Conservation (phyloP, 768 basidiomycete species). For the Leccinum barrowsii region DNA sequence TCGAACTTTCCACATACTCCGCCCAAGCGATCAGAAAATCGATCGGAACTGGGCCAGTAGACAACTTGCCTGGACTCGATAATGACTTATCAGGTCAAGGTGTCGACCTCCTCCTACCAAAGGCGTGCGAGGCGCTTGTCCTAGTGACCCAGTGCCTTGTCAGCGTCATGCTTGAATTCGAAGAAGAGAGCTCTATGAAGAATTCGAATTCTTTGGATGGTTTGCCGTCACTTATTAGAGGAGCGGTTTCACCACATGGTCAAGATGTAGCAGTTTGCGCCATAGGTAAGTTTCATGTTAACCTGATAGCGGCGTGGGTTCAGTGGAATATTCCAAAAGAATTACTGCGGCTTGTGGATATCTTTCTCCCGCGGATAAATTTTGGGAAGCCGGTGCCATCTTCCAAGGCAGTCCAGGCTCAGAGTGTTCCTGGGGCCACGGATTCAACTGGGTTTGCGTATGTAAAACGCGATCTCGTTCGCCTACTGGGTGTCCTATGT, state of each 20-base stretch:
- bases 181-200: slow-evolving; percentile 30
- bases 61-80: slow-evolving; percentile 4
- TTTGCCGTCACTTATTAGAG: slow-evolving; percentile 42
- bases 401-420: slow-evolving; percentile 1
- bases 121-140: slow-evolving; percentile 77
- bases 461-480: slow-evolving; percentile 87
- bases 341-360: slow-evolving; percentile 67
- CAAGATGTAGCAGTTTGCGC: slow-evolving; percentile 51
- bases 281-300: slow-evolving; percentile 46
- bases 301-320: not conserved
- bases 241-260: slow-evolving; percentile 36
- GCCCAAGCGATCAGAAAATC: slow-evolving; percentile 49
- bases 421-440: slow-evolving; percentile 21
- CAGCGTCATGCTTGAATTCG: slow-evolving; percentile 49
- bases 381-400: slow-evolving; percentile 59
- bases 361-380: slow-evolving; percentile 82
- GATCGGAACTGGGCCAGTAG: slow-evolving; percentile 30
- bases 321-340: slow-evolving; percentile 50
- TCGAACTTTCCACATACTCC: slow-evolving; percentile 57
- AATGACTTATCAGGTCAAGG: slow-evolving; percentile 24
- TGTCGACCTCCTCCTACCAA: slow-evolving; percentile 70
- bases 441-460: slow-evolving; percentile 69
- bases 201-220: slow-evolving; percentile 2
- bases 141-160: slow-evolving; percentile 74
- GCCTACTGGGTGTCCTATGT: slow-evolving; percentile 75